Conservation (phyloP, 495 filamentous ascomycete species). For the Parmelia sp. region DNA sequence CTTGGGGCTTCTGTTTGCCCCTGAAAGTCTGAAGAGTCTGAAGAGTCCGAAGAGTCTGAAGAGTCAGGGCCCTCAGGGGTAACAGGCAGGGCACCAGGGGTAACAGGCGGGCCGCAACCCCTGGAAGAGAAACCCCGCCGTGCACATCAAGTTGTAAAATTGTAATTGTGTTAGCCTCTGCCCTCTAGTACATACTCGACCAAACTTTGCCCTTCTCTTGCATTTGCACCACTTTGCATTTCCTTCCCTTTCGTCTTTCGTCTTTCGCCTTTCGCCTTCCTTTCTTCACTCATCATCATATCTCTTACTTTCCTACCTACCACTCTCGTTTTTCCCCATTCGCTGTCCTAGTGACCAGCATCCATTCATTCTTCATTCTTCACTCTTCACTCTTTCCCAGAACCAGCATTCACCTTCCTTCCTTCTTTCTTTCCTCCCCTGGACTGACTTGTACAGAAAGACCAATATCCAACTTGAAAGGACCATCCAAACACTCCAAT, state of each 20-base stretch:
- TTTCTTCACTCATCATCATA: background rate
- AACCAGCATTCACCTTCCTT: conserved; percentile 13
- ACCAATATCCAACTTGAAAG: background rate
- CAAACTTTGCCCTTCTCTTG: background rate
- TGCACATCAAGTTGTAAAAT: no score
- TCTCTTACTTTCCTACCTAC: background rate
- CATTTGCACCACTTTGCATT: background rate
- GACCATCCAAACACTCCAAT: conserved; percentile 6
- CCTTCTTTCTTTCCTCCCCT: background rate
- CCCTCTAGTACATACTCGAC: no score
- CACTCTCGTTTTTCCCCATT: conserved; percentile 1
- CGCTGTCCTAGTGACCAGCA: conserved; percentile 24
- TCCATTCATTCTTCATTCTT: conserved; percentile 22
- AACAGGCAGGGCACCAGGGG: no score
- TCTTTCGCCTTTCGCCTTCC: background rate
- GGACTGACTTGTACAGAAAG: background rate
- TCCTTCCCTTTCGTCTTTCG: background rate
- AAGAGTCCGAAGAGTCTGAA: no score
- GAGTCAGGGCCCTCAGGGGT: no score
- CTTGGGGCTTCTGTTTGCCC: no score
- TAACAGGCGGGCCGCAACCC: background rate
- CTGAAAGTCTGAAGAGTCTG: no score
- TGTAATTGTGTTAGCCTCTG: no score
- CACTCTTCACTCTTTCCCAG: no score
- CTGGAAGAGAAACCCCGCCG: background rate